A percentile compares a stretch with the other conserved stretches of the same genome.
Conservation (phyloP, 768 basidiomycete species). For the Auricularia sp. region DNA sequence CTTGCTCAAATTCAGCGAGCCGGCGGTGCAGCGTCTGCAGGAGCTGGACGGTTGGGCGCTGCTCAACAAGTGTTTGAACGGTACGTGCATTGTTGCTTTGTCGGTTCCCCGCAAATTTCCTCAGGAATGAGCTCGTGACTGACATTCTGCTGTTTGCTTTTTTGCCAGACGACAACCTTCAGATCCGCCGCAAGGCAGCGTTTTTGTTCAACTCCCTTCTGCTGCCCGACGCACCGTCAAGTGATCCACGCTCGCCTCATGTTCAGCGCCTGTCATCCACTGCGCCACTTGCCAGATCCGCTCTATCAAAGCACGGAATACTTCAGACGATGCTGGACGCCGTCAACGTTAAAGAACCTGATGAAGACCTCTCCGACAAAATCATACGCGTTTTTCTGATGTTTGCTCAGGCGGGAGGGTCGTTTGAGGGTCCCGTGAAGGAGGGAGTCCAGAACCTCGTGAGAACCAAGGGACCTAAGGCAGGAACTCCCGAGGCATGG, state of each 20-base stretch:
- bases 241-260: background rate
- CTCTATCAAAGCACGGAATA: background rate
- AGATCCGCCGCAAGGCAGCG: slow-evolving; percentile 64
- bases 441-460: background rate
- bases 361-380: slow-evolving; percentile 4
- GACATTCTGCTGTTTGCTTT: background rate
- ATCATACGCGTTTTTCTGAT: slow-evolving; percentile 2
- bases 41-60: slow-evolving; percentile 53
- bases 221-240: slow-evolving; percentile 30
- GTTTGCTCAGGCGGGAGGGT: background rate
- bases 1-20: slow-evolving; percentile 62
- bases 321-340: background rate
- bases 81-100: slow-evolving; percentile 22
- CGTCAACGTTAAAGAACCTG: background rate
- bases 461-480: background rate
- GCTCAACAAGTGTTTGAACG: slow-evolving; percentile 49
- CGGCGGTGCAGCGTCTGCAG: slow-evolving; percentile 48
- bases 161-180: slow-evolving; percentile 59
- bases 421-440: background rate
- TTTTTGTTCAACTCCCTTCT: slow-evolving; percentile 71
- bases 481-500: background rate
- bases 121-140: background rate
- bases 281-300: background rate
- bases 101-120: background rate
- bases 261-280: background rate